Evolutionary conservation across 371 early-diverging fungal species (phyloP).

Genomic region (Catenaria anguillulae): DNA sequence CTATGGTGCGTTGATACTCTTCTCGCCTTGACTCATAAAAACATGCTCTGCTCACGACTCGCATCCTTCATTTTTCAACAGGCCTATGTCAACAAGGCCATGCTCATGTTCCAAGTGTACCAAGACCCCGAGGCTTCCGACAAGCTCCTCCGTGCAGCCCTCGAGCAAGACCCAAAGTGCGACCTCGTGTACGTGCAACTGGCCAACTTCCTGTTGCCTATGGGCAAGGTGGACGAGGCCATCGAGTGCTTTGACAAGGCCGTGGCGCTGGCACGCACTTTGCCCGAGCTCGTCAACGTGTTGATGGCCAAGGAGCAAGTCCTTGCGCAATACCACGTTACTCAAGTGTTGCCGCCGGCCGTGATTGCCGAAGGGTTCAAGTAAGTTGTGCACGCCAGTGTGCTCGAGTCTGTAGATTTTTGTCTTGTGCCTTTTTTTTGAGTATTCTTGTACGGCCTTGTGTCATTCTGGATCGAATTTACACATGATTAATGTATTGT

Average conservation of each 20-base stretch:
- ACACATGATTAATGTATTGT: too few relatives aligned
- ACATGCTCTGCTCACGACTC: too few relatives aligned
- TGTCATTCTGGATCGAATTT: too few relatives aligned
- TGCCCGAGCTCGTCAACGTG: conserved; percentile 74
- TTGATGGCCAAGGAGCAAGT: conserved; percentile 47
- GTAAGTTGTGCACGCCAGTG: too few relatives aligned
- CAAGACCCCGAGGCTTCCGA: conserved; percentile 61
- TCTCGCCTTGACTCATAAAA: too few relatives aligned
- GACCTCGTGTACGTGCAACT: conserved; percentile 87
- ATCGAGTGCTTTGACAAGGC: conserved; percentile 67
- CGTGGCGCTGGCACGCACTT: conserved; percentile 69
- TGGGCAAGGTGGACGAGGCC: conserved; percentile 71
- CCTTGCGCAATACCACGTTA: conserved; percentile 7
- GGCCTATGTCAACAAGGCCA: conserved; percentile 92
- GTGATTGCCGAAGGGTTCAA: conserved; percentile 3
- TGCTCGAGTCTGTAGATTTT: too few relatives aligned
- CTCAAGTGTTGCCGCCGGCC: not conserved
- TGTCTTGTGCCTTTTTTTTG: too few relatives aligned
- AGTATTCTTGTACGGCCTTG: too few relatives aligned
- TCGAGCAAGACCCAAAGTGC: conserved; percentile 80
- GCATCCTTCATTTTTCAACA: too few relatives aligned
- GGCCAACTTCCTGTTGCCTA: conserved; percentile 73
- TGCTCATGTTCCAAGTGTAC: conserved; percentile 66
- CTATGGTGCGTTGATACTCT: too few relatives aligned
- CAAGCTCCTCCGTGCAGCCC: conserved; percentile 57